phyloP scores from a whole-genome alignment of 805 yeast species.

The Blastobotrys americana region DNA sequence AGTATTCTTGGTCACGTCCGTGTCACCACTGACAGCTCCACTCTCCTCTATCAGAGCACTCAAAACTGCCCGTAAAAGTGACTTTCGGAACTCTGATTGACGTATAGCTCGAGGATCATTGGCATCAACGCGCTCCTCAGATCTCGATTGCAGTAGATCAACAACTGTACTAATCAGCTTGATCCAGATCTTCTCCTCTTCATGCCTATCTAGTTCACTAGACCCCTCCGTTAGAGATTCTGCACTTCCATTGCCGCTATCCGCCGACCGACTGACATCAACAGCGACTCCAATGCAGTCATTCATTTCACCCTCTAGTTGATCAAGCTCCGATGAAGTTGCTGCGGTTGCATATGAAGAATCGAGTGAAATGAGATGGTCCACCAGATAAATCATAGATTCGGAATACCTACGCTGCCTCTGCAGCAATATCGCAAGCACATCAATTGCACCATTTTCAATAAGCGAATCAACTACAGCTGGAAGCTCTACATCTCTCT shows the following conservation, averaged over 20 bases:
- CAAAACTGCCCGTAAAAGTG: constrained; percentile 16
- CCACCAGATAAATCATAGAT: constrained; percentile 27
- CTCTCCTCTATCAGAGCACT: constrained; percentile 29
- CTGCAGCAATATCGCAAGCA: constrained; percentile 22
- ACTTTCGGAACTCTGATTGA: constrained; percentile 7
- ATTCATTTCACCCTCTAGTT: constrained; percentile 9
- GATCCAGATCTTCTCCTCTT: constrained; percentile 34
- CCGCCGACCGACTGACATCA: constrained; percentile 17
- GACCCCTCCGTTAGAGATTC: background rate
- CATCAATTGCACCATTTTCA: constrained; percentile 21
- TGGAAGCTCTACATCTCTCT: constrained; percentile 25
- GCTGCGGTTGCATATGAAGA: constrained; percentile 10
- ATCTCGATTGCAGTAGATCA: constrained; percentile 11
- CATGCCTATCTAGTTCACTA: background rate
- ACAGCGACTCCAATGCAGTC: constrained; percentile 20
- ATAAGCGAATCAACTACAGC: constrained; percentile 25
- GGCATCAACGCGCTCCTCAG: constrained; percentile 23
- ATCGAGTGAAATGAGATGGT: constrained; percentile 19
- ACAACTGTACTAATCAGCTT: constrained; percentile 36
- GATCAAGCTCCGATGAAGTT: background rate
- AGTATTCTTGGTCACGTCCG: constrained; percentile 15
- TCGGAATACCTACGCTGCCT: constrained; percentile 22
- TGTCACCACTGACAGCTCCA: constrained; percentile 29
- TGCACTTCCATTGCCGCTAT: background rate
- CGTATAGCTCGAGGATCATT: constrained; percentile 6